A percentile compares a stretch with the other conserved stretches of the same genome.
These are phyloP conservation scores for Claviceps humidiphila DNA, from an alignment of 2,329 filamentous ascomycete genomes.

Conservation along the genomic window DNA sequence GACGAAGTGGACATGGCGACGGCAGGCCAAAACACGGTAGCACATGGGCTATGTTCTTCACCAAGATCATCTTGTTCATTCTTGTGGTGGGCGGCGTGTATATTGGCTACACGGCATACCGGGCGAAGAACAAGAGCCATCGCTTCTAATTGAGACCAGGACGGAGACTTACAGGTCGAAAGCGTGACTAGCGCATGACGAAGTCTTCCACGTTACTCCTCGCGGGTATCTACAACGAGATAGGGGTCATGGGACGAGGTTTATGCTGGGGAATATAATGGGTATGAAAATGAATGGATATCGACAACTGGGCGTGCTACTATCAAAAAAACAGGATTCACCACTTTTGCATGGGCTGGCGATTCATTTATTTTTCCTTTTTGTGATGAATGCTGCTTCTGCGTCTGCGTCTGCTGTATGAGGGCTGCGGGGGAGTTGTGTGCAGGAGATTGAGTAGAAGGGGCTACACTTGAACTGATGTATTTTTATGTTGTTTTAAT, in stretches of 20 bases:
- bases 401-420: not conserved
- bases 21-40: conserved; percentile 29
- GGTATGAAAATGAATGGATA: not conserved
- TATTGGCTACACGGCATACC: conserved; percentile 73
- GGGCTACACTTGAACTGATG: not conserved
- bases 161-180: not conserved
- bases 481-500: not conserved
- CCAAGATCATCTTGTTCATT: conserved; percentile 72
- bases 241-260: no score
- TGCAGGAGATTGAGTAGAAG: not conserved
- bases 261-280: not conserved
- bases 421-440: not conserved
- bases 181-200: no score
- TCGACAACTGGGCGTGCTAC: not conserved
- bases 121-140: conserved; percentile 49
- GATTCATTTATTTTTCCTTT: conserved; percentile 1
- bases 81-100: conserved; percentile 61
- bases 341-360: conserved; percentile 5
- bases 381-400: not conserved
- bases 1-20: conserved; percentile 16
- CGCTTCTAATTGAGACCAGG: conserved; percentile 30
- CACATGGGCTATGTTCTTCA: conserved; percentile 51
- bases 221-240: no score
- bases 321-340: not conserved
- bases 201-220: no score